These are phyloP conservation scores for Saposhnikovia divaricata DNA, from an alignment of 129 eudicot genomes.

Conservation along the genomic window DNA sequence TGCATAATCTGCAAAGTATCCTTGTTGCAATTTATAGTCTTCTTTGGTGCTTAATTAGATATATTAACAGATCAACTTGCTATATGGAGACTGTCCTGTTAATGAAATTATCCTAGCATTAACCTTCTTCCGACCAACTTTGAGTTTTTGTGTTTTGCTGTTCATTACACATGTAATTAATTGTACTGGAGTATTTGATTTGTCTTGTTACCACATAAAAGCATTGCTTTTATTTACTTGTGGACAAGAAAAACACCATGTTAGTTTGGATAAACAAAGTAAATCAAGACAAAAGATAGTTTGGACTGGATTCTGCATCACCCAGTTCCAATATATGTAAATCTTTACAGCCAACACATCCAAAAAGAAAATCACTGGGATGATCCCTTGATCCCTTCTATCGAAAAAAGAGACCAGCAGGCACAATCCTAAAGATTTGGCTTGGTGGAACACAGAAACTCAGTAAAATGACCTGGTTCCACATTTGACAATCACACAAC, in stretches of 20 bases:
- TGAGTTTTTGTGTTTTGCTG: too few species aligned
- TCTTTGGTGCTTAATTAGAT: too few species aligned
- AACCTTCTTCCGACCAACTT: too few species aligned
- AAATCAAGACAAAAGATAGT: background rate
- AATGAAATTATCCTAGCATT: too few species aligned
- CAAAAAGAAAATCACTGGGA: background rate
- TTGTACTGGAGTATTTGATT: background rate
- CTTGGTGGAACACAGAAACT: background rate
- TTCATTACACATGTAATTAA: background rate
- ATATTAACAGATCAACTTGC: too few species aligned
- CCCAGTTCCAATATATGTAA: background rate
- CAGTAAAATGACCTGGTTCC: slow-evolving; percentile 1
- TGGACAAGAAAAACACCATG: background rate
- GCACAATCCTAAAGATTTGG: background rate
- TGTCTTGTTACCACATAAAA: background rate
- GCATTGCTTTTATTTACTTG: background rate
- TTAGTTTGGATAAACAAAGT: background rate
- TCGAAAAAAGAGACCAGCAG: background rate
- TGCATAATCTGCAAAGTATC: background rate
- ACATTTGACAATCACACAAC: background rate
- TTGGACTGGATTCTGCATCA: background rate
- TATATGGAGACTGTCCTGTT: too few species aligned
- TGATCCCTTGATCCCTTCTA: background rate
- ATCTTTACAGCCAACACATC: slow-evolving; percentile 3
- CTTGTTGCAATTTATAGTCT: background rate